These are phyloP conservation scores for Lumnitzera littorea DNA, from an alignment of 345 rosid genomes.

Conservation along the genomic window DNA sequence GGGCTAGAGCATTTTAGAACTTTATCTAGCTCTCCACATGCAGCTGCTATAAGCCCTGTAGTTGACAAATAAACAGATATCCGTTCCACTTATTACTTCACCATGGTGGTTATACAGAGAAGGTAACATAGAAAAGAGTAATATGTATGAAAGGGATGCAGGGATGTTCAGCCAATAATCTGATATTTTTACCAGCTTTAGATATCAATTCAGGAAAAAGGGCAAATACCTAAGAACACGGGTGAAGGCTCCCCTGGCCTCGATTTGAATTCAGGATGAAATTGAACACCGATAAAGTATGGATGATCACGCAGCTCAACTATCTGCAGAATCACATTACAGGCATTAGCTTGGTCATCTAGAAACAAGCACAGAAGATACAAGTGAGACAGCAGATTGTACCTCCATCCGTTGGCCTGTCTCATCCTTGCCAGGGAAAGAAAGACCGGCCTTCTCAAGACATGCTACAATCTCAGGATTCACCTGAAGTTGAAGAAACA, in stretches of 20 bases:
- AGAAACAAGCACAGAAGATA: not conserved
- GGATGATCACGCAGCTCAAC: slow-evolving; percentile 67
- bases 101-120: not conserved
- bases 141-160: not conserved
- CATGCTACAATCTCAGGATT: slow-evolving; percentile 73
- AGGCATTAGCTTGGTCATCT: not conserved
- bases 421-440: slow-evolving; percentile 89
- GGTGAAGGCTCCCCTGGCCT: slow-evolving; percentile 95
- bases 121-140: not conserved
- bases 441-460: slow-evolving; percentile 71
- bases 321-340: slow-evolving; percentile 33
- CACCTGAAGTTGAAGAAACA: slow-evolving; percentile 39
- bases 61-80: slow-evolving; percentile 2
- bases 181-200: not conserved
- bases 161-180: no score
- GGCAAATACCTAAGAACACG: slow-evolving; percentile 61
- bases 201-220: not conserved
- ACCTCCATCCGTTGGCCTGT: slow-evolving; percentile 91
- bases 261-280: slow-evolving; percentile 95
- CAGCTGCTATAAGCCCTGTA: slow-evolving; percentile 83
- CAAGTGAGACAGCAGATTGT: slow-evolving; percentile 1
- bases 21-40: slow-evolving; percentile 56
- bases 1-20: slow-evolving; percentile 26
- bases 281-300: slow-evolving; percentile 74
- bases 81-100: not conserved